Evolutionary conservation across 805 yeast species (phyloP), one percentile per base, ranked within the genome.

Genomic region (Saccharomycopsis sp.): DNA sequence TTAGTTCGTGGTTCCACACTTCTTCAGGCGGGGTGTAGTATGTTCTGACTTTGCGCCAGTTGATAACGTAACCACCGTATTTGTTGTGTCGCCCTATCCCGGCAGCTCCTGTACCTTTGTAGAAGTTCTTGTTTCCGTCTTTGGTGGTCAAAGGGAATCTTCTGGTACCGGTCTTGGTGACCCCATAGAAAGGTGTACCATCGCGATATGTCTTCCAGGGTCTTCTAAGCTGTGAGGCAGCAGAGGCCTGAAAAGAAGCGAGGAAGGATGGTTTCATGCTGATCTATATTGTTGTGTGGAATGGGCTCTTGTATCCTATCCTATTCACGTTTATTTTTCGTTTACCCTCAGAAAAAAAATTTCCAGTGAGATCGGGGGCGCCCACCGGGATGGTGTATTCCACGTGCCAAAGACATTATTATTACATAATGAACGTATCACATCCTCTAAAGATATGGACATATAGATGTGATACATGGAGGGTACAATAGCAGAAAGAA

Each of bases 41-140:
- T 0, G 97, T 86, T 53, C 96, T 72, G 22, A 89, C 97, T 56
- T 80, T 86, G 34, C 63, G 61, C 85, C 94, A 89, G 63, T 84
- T 72, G 47, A 92, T 73, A 5, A 73, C 65, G 60, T 86, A 92
- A 17, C 73, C 71, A 40, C 95, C 96, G 46, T 68, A 70, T 26
- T 69, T 66, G 40, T 92, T 81, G 56, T 80, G 75, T 39, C 67
- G 69, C 58, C 99, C 99, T 48, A 86, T 75, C 60, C 96, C 96
- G 3, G 94, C 73, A 4, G 98, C 84, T 44, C 96, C 75, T 17
- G 97, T 92, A 67, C 99, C 99, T 61, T 92, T 92, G 65, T 92
- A 92, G 64, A 70, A 83, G 53, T 83, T 80, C 66, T 88, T 87
- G 63, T 92, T 89, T 54, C 98, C 97, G 58, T 85, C 86, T 55